Conservation (phyloP, 2,329 filamentous ascomycete species). For the Ploettnerulaceae sp. region DNA sequence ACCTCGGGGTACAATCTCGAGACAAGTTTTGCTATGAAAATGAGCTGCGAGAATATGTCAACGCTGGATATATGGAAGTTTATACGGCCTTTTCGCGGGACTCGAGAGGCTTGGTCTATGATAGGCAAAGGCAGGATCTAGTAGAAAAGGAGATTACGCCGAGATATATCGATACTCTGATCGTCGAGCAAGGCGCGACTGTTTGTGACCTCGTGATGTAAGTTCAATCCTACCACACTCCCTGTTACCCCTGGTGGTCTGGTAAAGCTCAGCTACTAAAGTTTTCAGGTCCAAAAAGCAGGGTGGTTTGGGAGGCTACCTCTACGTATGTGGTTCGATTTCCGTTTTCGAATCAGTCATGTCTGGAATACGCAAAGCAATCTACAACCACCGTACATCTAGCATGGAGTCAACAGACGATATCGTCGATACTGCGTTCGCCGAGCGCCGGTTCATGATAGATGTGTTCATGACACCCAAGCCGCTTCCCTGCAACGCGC, state of each 20-base stretch:
- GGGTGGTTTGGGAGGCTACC: slow-evolving; percentile 44
- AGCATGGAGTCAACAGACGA: slow-evolving; percentile 48
- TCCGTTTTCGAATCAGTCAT: slow-evolving; percentile 50
- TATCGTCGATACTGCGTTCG: slow-evolving; percentile 48
- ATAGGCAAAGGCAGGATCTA: slow-evolving; percentile 39
- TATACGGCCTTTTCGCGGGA: slow-evolving; percentile 51
- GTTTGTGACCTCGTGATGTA: slow-evolving; percentile 53
- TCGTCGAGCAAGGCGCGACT: slow-evolving; percentile 46
- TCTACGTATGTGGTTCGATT: slow-evolving; percentile 47
- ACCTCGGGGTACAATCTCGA: slow-evolving; percentile 48
- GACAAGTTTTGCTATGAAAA: slow-evolving; percentile 49
- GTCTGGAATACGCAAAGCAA: slow-evolving; percentile 50
- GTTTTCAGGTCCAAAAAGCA: slow-evolving; percentile 52
- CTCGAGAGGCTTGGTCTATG: slow-evolving; percentile 43
- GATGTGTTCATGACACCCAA: slow-evolving; percentile 54
- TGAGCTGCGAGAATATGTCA: slow-evolving; percentile 43
- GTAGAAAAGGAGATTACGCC: slow-evolving; percentile 46
- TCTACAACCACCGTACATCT: slow-evolving; percentile 48
- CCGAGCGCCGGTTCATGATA: slow-evolving; percentile 51
- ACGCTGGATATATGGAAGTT: slow-evolving; percentile 46
- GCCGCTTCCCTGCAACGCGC: slow-evolving; percentile 45
- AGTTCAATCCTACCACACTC: no score
- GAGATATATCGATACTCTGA: slow-evolving; percentile 48
- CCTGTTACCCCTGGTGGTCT: no score
- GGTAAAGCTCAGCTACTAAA: no score